Evolutionary conservation across 2,329 filamentous ascomycete genomes (phyloP), one percentile per base, ranked within the genome.

Genomic region (Venturia aucupariae): DNA sequence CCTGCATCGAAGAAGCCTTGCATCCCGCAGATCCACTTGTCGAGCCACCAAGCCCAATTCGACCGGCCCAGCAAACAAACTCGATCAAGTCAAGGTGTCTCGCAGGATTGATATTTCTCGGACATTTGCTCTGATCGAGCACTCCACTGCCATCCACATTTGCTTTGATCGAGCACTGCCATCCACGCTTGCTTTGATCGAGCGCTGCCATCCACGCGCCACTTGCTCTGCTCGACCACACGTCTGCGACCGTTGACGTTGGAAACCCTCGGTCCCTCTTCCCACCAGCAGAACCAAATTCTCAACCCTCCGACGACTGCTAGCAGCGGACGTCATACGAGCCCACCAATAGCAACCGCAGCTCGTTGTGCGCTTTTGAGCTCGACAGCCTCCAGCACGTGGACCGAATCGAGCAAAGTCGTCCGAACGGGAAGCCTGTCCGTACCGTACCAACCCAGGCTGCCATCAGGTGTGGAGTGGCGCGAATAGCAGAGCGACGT

Each of bases 281-380:
- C 44, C n/a, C 59, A n/a, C n/a, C n/a, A n/a, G n/a, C n/a, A 27
- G 38, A 24, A 41, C 59, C 59, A 60, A 27, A 60, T n/a, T 60
- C 35, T 17, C 6, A 60, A 22, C 1, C 35, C 15, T 32, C 17
- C 13, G n/a, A 27, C 24, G 38, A 60, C 22, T 27, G 46, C 46
- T 15, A 51, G 22, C 41, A 38, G 15, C 35, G 38, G 22, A 60
- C 24, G 15, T 41, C 59, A 38, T 42, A 42, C 59, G 35, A 60
- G 27, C 24, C 30, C 15, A 22, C 51, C 51, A 57, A 57, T 57
- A 57, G 19, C 51, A 35, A 57, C 6, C 35, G 44, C 59, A 32
- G 59, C 38, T 60, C 35, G 41, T 30, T 42, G 59, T 27, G 35
- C 59, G 10, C 35, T 22, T 44, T 60, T 3, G 59, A 60, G 41